Conservation (phyloP, 148 eudicot species). For the Vaccinium darrowii region DNA sequence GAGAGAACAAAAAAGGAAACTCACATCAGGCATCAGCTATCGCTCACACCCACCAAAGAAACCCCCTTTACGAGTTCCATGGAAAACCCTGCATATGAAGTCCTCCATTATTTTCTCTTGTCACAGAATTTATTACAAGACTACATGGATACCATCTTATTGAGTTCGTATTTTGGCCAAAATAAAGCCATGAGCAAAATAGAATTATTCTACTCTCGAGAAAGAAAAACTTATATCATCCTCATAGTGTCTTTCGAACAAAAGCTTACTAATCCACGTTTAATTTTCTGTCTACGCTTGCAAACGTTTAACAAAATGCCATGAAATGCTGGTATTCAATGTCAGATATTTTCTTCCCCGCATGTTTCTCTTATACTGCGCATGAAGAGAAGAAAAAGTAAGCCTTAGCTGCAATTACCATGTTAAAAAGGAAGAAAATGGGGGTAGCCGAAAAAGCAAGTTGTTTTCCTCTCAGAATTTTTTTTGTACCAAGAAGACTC, state of each 20-base stretch:
- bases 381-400: background rate
- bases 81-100: background rate
- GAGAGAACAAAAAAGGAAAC: background rate
- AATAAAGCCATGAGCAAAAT: too few species aligned
- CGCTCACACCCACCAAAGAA: background rate
- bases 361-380: conserved; percentile 89
- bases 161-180: background rate
- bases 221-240: too few species aligned
- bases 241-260: too few species aligned
- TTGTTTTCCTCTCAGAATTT: background rate
- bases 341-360: conserved; percentile 76
- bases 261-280: too few species aligned
- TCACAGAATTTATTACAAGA: background rate
- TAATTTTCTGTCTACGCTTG: too few species aligned
- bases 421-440: background rate
- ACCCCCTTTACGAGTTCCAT: background rate
- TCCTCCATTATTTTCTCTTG: background rate
- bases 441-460: background rate
- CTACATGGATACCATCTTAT: background rate
- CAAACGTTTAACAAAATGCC: too few species aligned
- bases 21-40: background rate
- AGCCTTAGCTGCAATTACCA: background rate
- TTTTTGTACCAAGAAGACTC: background rate
- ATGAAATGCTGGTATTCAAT: conserved; percentile 84
- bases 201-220: too few species aligned